Evolutionary conservation across 2,329 filamentous ascomycete species (phyloP).

Genomic region (Monosporascus sp.): DNA sequence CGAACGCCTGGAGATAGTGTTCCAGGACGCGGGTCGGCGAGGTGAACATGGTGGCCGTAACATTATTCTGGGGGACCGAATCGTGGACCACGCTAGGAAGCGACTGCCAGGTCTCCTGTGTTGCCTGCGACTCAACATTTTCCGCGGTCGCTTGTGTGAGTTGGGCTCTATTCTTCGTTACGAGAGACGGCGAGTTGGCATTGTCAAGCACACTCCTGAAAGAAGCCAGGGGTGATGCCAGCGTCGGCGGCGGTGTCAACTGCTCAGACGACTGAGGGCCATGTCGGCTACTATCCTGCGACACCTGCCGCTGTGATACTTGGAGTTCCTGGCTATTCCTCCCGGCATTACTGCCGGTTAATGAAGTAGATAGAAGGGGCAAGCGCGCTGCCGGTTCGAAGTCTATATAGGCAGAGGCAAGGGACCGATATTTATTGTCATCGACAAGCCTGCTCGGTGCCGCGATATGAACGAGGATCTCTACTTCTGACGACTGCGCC

Average conservation of each 20-base stretch:
- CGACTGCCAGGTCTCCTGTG: conserved; percentile 34
- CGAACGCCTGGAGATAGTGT: conserved; percentile 38
- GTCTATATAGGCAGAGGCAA: conserved; percentile 47
- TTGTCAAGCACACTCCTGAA: conserved; percentile 43
- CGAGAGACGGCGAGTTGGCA: conserved; percentile 27
- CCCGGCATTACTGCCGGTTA: conserved; percentile 2
- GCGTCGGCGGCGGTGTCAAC: conserved; percentile 8
- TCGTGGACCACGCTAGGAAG: conserved; percentile 50
- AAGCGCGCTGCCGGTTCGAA: conserved; percentile 33
- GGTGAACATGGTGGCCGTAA: conserved; percentile 27
- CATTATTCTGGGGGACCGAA: conserved; percentile 42
- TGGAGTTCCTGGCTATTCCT: conserved; percentile 1
- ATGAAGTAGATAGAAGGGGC: not conserved
- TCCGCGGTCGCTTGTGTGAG: conserved; percentile 1
- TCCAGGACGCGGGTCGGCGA: conserved; percentile 49
- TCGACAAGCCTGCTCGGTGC: conserved; percentile 45
- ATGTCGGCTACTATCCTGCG: conserved; percentile 5
- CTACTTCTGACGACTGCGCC: conserved; percentile 31
- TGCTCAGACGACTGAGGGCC: conserved; percentile 6
- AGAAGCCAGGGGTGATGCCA: conserved; percentile 33
- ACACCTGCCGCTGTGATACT: conserved; percentile 3
- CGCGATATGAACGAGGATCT: conserved; percentile 53
- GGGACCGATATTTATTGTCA: conserved; percentile 44
- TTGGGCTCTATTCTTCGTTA: not conserved
- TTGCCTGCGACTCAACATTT: conserved; percentile 7